Base-by-base conservation (phyloP, 2,329 filamentous ascomycete species). In the Spiromastix sp. region DNA sequence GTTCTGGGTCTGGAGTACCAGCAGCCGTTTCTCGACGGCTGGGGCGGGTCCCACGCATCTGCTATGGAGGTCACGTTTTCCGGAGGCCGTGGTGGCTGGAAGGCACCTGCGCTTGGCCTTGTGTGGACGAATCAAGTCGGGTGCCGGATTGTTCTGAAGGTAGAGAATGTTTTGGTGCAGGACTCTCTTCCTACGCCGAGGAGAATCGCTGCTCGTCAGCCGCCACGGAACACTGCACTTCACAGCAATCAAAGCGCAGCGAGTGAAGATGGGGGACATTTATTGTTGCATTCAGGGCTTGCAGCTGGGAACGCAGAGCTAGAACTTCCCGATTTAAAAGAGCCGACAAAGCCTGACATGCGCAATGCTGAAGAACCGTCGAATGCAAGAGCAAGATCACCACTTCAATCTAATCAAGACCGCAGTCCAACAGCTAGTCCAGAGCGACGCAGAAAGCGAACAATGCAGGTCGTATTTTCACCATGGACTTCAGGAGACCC, bases 21-120 rank as follows among this genome's bases (percentile, higher is more conserved):
- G 59, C 85, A 95, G 56, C 74, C 83, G 28, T 95, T 87, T 75
- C 93, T 95, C 61, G 93, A 87, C 3, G 87, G 91, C 43, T 95
- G 91, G 89, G 86, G 89, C 15, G 84, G 93, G 55, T 69, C 77
- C 37, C 63, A 70, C 11, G 49, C 59, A 17, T 63, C 13, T 8
- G 17, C 26, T 11, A 18, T 32, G 4, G 20, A 28, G 2, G 17
- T 8, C n/a, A 21, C 12, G 21, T 18, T 9, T 16, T 31, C 32
- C 12, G 18, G 30, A 25, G 19, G 6, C 4, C 13, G 6, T 5
- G 5, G 42, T 44, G 11, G 42, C 40, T 17, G 36, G 37, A 96
- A 95, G 61, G 94, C 84, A 0, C 89, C 89, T 0, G 83, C 83
- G 5, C 62, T 96, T 16, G 89, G 89, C 1, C 69, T 94, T 5